phyloP scores from a whole-genome alignment of 2,329 filamentous ascomycete genomes.

The Arthrobotrys sinensis region DNA sequence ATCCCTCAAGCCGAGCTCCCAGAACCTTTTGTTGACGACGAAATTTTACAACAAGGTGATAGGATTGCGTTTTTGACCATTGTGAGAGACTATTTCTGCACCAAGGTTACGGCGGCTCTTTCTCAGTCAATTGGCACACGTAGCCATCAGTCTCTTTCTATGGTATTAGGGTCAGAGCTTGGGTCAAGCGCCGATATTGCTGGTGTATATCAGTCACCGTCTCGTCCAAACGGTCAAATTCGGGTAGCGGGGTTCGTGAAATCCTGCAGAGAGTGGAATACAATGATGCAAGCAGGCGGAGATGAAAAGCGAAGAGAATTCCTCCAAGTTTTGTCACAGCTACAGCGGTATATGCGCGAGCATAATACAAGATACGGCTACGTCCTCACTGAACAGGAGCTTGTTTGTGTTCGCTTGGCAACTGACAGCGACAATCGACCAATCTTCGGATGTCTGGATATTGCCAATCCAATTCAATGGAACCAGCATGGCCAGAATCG shows the following conservation, averaged over 20 bases:
- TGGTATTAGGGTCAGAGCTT: slow-evolving; percentile 51
- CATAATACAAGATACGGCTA: slow-evolving; percentile 56
- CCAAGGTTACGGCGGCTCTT: slow-evolving; percentile 54
- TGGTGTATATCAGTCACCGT: slow-evolving; percentile 56
- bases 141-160: slow-evolving; percentile 53
- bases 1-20: slow-evolving; percentile 54
- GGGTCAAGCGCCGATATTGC: slow-evolving; percentile 56
- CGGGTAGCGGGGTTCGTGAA: slow-evolving; percentile 55
- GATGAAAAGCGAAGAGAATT: slow-evolving; percentile 55
- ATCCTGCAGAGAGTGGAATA: slow-evolving; percentile 60
- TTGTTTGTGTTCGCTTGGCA: slow-evolving; percentile 54
- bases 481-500: slow-evolving; percentile 52
- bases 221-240: slow-evolving; percentile 53
- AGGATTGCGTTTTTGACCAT: slow-evolving; percentile 52
- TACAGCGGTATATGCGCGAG: slow-evolving; percentile 56
- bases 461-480: slow-evolving; percentile 58
- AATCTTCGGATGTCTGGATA: slow-evolving; percentile 57
- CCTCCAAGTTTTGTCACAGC: slow-evolving; percentile 49
- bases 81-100: slow-evolving; percentile 54
- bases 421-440: slow-evolving; percentile 43
- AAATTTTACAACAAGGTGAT: slow-evolving; percentile 47
- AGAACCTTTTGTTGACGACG: slow-evolving; percentile 52
- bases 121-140: slow-evolving; percentile 52
- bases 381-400: slow-evolving; percentile 53
- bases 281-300: slow-evolving; percentile 58